phyloP scores from a whole-genome alignment of 768 basidiomycete genomes.

The Calocybe gangraenosa region DNA sequence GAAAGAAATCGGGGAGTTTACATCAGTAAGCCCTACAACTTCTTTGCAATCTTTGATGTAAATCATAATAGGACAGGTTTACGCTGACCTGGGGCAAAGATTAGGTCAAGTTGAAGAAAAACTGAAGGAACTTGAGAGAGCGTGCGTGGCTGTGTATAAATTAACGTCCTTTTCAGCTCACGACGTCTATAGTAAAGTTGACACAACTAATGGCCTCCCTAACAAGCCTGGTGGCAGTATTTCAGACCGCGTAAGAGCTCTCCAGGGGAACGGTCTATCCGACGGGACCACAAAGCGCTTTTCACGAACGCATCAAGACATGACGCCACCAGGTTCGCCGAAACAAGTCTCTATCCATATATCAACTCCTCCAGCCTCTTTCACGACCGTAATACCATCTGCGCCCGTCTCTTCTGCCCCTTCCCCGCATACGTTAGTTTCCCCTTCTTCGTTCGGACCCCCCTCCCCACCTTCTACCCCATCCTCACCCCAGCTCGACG shows the following conservation, averaged over 20 bases:
- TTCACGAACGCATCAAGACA: conserved; percentile 47
- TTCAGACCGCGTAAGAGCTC: conserved; percentile 73
- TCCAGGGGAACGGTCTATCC: conserved; percentile 69
- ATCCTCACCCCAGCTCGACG: conserved; percentile 48
- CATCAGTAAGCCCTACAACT: conserved; percentile 46
- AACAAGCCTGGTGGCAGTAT: conserved; percentile 61
- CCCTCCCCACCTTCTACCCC: conserved; percentile 72
- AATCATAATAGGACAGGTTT: neutral
- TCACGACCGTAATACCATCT: conserved; percentile 24
- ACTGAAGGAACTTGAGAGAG: conserved; percentile 38
- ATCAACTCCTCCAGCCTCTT: conserved; percentile 24
- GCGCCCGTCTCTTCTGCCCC: conserved; percentile 30
- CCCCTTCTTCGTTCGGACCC: conserved; percentile 67
- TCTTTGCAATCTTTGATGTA: conserved; percentile 4
- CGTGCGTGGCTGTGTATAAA: conserved; percentile 21
- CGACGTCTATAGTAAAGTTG: conserved; percentile 14
- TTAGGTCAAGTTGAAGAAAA: conserved; percentile 41
- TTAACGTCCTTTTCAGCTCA: conserved; percentile 4
- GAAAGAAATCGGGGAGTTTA: conserved; percentile 62
- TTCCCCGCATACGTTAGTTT: conserved; percentile 64
- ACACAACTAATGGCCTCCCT: conserved; percentile 32
- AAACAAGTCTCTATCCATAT: conserved; percentile 27
- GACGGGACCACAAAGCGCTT: conserved; percentile 53
- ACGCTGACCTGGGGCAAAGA: conserved; percentile 38
- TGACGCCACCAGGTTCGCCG: conserved; percentile 40